Evolutionary conservation across 1,284 basidiomycete species (phyloP).

Genomic region (Caloboletus inedulis): DNA sequence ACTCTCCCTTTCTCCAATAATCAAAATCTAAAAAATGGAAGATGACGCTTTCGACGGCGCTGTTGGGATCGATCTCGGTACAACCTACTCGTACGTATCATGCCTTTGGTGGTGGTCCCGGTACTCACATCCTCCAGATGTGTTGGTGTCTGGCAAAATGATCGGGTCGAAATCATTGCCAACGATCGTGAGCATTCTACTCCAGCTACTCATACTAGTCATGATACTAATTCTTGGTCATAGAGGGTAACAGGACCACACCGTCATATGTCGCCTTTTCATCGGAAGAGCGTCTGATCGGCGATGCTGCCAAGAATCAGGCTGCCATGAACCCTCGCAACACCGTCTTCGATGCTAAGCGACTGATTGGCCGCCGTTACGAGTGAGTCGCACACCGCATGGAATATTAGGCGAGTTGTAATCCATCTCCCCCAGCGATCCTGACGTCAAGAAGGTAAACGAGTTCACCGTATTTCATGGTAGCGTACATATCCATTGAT

Average conservation of each 20-base stretch:
- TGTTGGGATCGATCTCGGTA: slow-evolving; percentile 92
- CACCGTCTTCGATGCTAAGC: slow-evolving; percentile 97
- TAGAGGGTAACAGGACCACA: slow-evolving; percentile 98
- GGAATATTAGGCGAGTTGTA: slow-evolving; percentile 7
- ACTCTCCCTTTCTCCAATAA: slow-evolving; percentile 37
- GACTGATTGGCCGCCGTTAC: slow-evolving; percentile 94
- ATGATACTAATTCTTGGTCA: slow-evolving; percentile 7
- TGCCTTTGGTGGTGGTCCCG: slow-evolving; percentile 1
- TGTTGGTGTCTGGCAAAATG: slow-evolving; percentile 98
- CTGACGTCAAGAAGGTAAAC: slow-evolving; percentile 79
- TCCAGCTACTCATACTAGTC: neutral
- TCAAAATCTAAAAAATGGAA: slow-evolving; percentile 68
- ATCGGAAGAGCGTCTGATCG: slow-evolving; percentile 95
- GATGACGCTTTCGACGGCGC: slow-evolving; percentile 90
- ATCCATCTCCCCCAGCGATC: slow-evolving; percentile 51
- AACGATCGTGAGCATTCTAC: slow-evolving; percentile 73
- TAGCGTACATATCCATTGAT: slow-evolving; percentile 7
- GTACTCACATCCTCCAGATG: slow-evolving; percentile 50
- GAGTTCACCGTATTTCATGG: neutral
- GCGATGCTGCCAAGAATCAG: slow-evolving; percentile 99
- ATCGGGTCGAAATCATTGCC: slow-evolving; percentile 98
- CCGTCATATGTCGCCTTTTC: slow-evolving; percentile 99
- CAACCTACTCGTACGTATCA: slow-evolving; percentile 79
- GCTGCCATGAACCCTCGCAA: slow-evolving; percentile 94
- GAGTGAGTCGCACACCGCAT: slow-evolving; percentile 54